A percentile compares a stretch with the other conserved stretches of the same genome.
Conservation (phyloP, 2,329 filamentous ascomycete species). For the Botrytis porri region DNA sequence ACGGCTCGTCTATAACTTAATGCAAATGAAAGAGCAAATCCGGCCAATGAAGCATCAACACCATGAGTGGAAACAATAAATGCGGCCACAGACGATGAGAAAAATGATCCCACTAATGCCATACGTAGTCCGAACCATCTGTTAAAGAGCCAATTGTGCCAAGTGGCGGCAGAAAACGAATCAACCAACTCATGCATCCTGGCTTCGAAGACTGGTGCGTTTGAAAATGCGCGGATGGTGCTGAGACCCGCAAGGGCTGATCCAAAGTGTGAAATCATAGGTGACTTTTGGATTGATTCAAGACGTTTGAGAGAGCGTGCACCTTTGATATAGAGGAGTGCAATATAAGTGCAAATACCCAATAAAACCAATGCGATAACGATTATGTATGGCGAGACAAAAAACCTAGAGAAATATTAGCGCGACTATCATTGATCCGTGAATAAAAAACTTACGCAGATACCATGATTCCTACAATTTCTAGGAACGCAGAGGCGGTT, state of each 20-base stretch:
- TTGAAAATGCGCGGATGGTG: conserved; percentile 72
- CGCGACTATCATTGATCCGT: background rate
- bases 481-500: conserved; percentile 54
- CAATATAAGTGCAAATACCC: conserved; percentile 43
- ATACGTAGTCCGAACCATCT: conserved; percentile 70
- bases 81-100: conserved; percentile 60
- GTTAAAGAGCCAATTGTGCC: conserved; percentile 67
- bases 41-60: conserved; percentile 67
- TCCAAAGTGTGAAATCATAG: conserved; percentile 67
- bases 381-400: conserved; percentile 66
- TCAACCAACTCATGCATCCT: conserved; percentile 68
- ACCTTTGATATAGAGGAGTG: conserved; percentile 57
- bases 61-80: conserved; percentile 58
- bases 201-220: conserved; percentile 61
- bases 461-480: conserved; percentile 60
- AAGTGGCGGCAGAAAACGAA: conserved; percentile 59
- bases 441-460: conserved; percentile 45
- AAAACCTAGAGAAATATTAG: conserved; percentile 31
- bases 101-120: conserved; percentile 64
- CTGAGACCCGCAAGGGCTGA: conserved; percentile 66
- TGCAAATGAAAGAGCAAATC: conserved; percentile 71
- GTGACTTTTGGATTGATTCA: conserved; percentile 71
- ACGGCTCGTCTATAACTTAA: conserved; percentile 63
- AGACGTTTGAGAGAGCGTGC: conserved; percentile 72
- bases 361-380: conserved; percentile 48